phyloP scores from a whole-genome alignment of 345 rosid genomes.

The Camelina hispida region DNA sequence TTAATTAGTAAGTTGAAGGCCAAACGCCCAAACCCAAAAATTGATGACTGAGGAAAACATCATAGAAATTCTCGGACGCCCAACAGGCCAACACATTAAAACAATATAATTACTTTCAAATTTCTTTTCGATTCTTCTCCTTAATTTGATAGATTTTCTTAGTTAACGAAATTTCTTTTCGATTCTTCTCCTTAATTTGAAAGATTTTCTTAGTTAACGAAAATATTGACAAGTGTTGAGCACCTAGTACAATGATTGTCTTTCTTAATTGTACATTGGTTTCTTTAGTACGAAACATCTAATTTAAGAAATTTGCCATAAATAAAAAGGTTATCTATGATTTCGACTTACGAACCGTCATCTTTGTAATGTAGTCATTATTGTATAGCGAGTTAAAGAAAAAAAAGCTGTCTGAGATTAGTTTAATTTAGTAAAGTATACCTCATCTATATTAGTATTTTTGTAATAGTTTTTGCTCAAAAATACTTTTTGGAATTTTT shows the following conservation, averaged over 20 bases:
- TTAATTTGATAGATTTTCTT: too few species aligned
- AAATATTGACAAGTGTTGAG: not conserved
- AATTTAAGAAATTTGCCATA: not conserved
- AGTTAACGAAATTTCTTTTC: not conserved
- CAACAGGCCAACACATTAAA: too few species aligned
- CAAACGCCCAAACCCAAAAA: too few species aligned
- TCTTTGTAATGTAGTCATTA: not conserved
- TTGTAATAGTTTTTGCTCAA: too few species aligned
- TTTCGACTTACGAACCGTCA: not conserved
- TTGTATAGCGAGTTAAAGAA: not conserved
- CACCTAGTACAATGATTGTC: not conserved
- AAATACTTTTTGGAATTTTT: too few species aligned
- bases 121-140: not conserved
- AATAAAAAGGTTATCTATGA: not conserved
- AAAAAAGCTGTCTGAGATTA: not conserved
- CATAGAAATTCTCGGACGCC: too few species aligned
- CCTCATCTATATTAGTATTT: too few species aligned
- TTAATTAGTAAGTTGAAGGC: too few species aligned
- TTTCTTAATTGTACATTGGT: slow-evolving; percentile 1
- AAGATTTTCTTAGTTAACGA: not conserved
- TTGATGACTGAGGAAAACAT: too few species aligned
- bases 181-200: not conserved
- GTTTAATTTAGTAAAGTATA: not conserved
- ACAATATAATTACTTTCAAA: too few species aligned
- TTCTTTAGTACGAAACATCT: not conserved